A percentile compares a stretch with the other conserved stretches of the same genome.
These are phyloP conservation scores for Fusarium circinatum DNA, from an alignment of 2,329 filamentous ascomycete genomes.

Conservation along the genomic window DNA sequence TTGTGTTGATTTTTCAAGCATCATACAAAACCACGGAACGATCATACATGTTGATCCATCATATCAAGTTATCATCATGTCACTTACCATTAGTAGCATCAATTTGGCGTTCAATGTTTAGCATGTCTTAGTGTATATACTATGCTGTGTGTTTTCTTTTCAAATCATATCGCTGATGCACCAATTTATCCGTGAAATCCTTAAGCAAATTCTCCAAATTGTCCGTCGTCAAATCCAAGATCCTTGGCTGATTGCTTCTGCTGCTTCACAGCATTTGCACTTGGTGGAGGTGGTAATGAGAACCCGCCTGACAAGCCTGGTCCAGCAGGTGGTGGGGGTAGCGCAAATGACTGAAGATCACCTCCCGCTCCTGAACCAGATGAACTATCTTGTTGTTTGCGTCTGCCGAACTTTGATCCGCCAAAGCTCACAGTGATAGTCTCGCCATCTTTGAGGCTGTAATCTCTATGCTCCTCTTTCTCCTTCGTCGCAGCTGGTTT, in stretches of 20 bases:
- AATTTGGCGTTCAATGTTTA: slow-evolving; percentile 8
- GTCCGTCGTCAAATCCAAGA: slow-evolving; percentile 85
- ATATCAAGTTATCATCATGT: not conserved
- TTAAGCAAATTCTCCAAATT: slow-evolving; percentile 84
- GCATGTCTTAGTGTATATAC: slow-evolving; percentile 22
- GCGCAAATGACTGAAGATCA: slow-evolving; percentile 69
- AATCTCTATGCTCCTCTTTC: slow-evolving; percentile 64
- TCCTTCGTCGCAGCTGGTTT: slow-evolving; percentile 50
- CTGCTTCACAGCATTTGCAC: slow-evolving; percentile 66
- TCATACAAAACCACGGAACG: not conserved
- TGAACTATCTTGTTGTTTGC: slow-evolving; percentile 51
- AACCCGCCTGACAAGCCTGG: slow-evolving; percentile 52
- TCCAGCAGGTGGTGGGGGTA: slow-evolving; percentile 74
- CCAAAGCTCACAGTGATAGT: slow-evolving; percentile 85
- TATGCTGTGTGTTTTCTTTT: slow-evolving; percentile 14
- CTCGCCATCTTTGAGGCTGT: slow-evolving; percentile 88
- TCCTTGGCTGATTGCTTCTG: slow-evolving; percentile 69
- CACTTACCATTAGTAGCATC: slow-evolving; percentile 25
- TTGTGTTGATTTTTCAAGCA: not conserved
- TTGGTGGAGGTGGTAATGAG: slow-evolving; percentile 75
- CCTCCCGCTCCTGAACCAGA: slow-evolving; percentile 37
- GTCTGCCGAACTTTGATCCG: slow-evolving; percentile 61
- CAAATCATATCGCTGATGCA: slow-evolving; percentile 36
- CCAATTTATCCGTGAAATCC: not conserved
- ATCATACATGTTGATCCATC: not conserved